These are phyloP conservation scores for Hypoxylon sp. DNA, from an alignment of 2,329 filamentous ascomycete genomes.

Conservation along the genomic window DNA sequence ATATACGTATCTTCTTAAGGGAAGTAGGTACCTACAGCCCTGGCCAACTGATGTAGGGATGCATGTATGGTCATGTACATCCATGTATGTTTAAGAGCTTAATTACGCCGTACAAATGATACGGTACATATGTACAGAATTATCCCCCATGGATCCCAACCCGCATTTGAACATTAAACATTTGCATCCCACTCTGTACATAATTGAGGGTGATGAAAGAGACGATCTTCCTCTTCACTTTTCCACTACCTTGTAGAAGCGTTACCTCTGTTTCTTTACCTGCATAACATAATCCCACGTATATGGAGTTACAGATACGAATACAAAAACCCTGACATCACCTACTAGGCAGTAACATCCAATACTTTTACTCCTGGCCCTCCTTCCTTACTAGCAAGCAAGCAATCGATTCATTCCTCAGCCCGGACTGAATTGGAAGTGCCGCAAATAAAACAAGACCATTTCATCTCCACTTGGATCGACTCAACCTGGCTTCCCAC, in stretches of 20 bases:
- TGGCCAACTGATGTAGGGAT: not conserved
- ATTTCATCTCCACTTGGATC: conserved; percentile 44
- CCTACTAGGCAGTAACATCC: conserved; percentile 31
- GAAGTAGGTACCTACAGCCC: not conserved
- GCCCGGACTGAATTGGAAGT: conserved; percentile 29
- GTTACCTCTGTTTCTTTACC: conserved; percentile 21
- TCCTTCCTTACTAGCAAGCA: conserved; percentile 28
- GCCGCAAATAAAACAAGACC: conserved; percentile 5
- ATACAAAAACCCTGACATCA: conserved; percentile 46
- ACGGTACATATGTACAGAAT: conserved; percentile 1
- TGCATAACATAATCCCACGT: conserved; percentile 38
- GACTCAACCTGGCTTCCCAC: conserved; percentile 42
- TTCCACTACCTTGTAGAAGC: conserved; percentile 14
- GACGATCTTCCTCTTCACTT: conserved; percentile 27
- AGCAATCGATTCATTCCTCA: conserved; percentile 33
- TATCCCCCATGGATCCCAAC: not conserved
- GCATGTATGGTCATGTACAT: conserved; percentile 11
- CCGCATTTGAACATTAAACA: conserved; percentile 28
- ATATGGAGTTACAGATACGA: conserved; percentile 16
- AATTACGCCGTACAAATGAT: conserved; percentile 25
- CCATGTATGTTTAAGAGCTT: conserved; percentile 19
- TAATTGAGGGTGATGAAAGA: conserved; percentile 24
- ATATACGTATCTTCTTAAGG: conserved; percentile 2
- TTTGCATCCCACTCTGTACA: conserved; percentile 34
- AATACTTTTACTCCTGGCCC: conserved; percentile 35